phyloP scores from a whole-genome alignment of 2,329 filamentous ascomycete species.

The Exophiala aquamarina region DNA sequence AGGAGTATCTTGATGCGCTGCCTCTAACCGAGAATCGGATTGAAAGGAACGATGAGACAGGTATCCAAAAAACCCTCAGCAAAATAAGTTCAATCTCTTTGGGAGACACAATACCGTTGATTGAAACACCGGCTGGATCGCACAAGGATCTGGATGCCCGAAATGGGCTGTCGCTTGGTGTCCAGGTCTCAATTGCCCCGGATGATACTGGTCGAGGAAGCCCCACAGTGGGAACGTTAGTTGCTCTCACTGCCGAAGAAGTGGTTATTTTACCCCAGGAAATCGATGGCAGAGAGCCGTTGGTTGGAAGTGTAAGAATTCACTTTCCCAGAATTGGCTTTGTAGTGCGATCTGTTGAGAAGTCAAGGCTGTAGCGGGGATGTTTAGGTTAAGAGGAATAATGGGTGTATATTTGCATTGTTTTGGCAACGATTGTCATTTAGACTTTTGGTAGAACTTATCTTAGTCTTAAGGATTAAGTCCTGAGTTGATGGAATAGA shows the following conservation, averaged over 20 bases:
- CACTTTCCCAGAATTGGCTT: conserved; percentile 21
- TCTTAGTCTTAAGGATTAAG: no score
- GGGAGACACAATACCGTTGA: conserved; percentile 31
- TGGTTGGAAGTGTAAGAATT: conserved; percentile 13
- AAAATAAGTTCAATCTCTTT: conserved; percentile 42
- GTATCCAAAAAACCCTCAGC: conserved; percentile 25
- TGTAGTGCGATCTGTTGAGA: conserved; percentile 10
- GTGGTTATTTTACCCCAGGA: conserved; percentile 19
- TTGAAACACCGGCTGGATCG: conserved; percentile 17
- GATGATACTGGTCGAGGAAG: conserved; percentile 24
- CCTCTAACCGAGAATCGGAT: conserved; percentile 20
- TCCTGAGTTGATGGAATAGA: no score
- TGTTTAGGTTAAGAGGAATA: no score
- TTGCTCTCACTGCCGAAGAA: conserved; percentile 24
- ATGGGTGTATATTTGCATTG: no score
- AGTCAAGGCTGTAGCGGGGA: conserved; percentile 9
- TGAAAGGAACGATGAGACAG: conserved; percentile 10
- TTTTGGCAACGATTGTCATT: no score
- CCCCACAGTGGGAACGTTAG: conserved; percentile 21
- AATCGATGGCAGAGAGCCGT: neutral
- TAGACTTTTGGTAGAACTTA: no score
- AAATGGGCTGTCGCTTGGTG: conserved; percentile 19
- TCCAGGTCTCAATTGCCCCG: conserved; percentile 21
- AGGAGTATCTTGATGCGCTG: conserved; percentile 14
- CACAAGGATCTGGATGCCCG: conserved; percentile 16